phyloP scores from a whole-genome alignment of 208 protist species.

The Leishmania aethiopica region DNA sequence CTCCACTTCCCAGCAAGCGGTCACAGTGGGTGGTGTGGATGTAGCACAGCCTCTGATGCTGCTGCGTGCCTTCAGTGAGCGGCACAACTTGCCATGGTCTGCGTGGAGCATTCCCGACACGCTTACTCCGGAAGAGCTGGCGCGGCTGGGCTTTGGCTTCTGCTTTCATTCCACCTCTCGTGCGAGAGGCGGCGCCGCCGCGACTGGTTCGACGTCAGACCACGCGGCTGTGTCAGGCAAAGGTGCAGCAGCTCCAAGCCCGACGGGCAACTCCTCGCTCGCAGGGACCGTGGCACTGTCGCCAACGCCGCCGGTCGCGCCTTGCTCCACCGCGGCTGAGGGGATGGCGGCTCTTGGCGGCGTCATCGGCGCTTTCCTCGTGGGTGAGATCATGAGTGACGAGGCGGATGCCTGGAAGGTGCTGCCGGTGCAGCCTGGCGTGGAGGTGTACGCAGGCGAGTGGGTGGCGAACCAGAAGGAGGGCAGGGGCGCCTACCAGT shows the following conservation, averaged over 20 bases:
- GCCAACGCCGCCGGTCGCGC: background rate
- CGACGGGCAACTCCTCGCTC: background rate
- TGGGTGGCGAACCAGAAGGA: slow-evolving; percentile 79
- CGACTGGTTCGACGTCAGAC: background rate
- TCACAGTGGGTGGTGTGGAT: background rate
- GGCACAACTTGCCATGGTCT: slow-evolving; percentile 56
- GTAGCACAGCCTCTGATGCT: slow-evolving; percentile 23
- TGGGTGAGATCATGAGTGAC: slow-evolving; percentile 13
- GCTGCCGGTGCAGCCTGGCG: slow-evolving; percentile 32
- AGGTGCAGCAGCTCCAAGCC: background rate
- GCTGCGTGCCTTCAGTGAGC: slow-evolving; percentile 49
- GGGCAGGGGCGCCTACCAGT: slow-evolving; percentile 83
- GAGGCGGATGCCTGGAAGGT: slow-evolving; percentile 26
- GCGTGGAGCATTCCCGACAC: slow-evolving; percentile 45
- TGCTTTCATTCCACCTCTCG: background rate
- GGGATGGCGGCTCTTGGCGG: slow-evolving; percentile 24
- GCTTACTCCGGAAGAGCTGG: slow-evolving; percentile 31
- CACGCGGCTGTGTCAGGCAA: too few species aligned
- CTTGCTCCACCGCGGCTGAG: slow-evolving; percentile 19
- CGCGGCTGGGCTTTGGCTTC: slow-evolving; percentile 24
- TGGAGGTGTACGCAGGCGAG: slow-evolving; percentile 91
- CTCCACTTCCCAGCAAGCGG: background rate
- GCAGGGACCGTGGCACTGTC: background rate
- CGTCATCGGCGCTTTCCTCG: slow-evolving; percentile 18
- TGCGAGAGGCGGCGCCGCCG: background rate